A percentile compares a stretch with the other conserved stretches of the same genome.
These are phyloP conservation scores for Phytopythium helicoides DNA, from an alignment of 352 stramenopile genomes.

Conservation along the genomic window DNA sequence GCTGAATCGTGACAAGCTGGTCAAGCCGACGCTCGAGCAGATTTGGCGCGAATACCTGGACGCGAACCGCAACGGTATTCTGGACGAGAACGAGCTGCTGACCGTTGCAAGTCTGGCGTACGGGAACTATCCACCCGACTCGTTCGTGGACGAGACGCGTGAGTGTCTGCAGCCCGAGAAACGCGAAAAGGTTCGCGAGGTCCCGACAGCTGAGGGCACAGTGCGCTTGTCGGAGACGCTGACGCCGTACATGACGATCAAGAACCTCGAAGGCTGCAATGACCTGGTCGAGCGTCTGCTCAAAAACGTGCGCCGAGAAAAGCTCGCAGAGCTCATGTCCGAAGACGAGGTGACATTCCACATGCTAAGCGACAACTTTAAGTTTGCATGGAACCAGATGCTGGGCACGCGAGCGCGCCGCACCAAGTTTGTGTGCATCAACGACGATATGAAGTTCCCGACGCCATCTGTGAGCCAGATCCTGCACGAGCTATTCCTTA, in stretches of 20 bases:
- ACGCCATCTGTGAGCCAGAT: conserved; percentile 80
- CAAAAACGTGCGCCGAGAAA: conserved; percentile 63
- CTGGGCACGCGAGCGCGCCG: conserved; percentile 88
- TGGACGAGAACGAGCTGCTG: conserved; percentile 90
- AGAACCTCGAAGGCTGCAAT: conserved; percentile 49
- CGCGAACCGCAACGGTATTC: conserved; percentile 85
- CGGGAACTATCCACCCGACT: conserved; percentile 65
- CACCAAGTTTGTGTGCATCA: conserved; percentile 96
- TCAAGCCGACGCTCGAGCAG: conserved; percentile 65
- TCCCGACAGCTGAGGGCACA: conserved; percentile 49
- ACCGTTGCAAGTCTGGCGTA: conserved; percentile 85
- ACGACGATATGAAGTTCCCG: conserved; percentile 94
- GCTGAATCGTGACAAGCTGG: conserved; percentile 84
- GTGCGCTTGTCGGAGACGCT: conserved; percentile 71
- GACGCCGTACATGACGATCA: conserved; percentile 68
- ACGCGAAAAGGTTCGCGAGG: conserved; percentile 69
- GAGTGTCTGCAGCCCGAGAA: conserved; percentile 70
- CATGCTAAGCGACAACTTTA: conserved; percentile 93
- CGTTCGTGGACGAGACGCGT: conserved; percentile 63
- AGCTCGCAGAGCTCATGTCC: conserved; percentile 59
- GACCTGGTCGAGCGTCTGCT: conserved; percentile 54
- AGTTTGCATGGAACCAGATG: conserved; percentile 89
- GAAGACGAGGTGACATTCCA: conserved; percentile 93
- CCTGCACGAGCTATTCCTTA: conserved; percentile 91
- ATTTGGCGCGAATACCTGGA: conserved; percentile 90